Conservation (phyloP, 2,329 filamentous ascomycete species). For the Hypoxylon rubiginosum region DNA sequence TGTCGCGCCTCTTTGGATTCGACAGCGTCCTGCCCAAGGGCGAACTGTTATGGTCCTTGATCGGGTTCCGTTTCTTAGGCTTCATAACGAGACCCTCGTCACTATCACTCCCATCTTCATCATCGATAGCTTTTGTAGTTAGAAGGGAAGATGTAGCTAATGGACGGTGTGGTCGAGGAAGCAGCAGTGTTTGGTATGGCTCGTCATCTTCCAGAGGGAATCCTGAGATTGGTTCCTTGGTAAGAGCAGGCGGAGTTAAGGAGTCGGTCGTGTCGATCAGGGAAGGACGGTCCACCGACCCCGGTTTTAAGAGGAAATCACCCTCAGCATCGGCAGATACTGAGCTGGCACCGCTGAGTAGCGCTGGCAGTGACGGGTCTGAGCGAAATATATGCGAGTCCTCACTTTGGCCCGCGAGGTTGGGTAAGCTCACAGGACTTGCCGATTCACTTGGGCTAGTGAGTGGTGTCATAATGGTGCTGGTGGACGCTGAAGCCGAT, state of each 20-base stretch:
- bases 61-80: slow-evolving; percentile 59
- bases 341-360: slow-evolving; percentile 74
- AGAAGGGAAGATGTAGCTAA: slow-evolving; percentile 39
- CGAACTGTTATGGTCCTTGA: slow-evolving; percentile 47
- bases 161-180: slow-evolving; percentile 37
- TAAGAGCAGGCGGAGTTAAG: slow-evolving; percentile 65
- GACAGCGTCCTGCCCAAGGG: slow-evolving; percentile 51
- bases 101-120: slow-evolving; percentile 67
- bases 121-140: slow-evolving; percentile 49
- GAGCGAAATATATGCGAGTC: slow-evolving; percentile 69
- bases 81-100: slow-evolving; percentile 69
- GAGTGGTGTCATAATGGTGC: slow-evolving; percentile 62
- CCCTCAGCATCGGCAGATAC: slow-evolving; percentile 73
- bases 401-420: slow-evolving; percentile 55
- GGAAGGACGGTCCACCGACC: slow-evolving; percentile 59
- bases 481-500: slow-evolving; percentile 66
- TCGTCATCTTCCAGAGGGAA: slow-evolving; percentile 61
- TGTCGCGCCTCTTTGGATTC: slow-evolving; percentile 66
- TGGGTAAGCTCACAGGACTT: slow-evolving; percentile 61
- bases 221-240: slow-evolving; percentile 61
- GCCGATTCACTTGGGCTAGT: slow-evolving; percentile 68
- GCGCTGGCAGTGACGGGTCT: slow-evolving; percentile 73
- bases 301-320: slow-evolving; percentile 68
- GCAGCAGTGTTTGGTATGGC: slow-evolving; percentile 46
- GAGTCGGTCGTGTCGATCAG: slow-evolving; percentile 67